phyloP scores from a whole-genome alignment of 1,139 yeast genomes.

The Sugiyamaella castrensis region DNA sequence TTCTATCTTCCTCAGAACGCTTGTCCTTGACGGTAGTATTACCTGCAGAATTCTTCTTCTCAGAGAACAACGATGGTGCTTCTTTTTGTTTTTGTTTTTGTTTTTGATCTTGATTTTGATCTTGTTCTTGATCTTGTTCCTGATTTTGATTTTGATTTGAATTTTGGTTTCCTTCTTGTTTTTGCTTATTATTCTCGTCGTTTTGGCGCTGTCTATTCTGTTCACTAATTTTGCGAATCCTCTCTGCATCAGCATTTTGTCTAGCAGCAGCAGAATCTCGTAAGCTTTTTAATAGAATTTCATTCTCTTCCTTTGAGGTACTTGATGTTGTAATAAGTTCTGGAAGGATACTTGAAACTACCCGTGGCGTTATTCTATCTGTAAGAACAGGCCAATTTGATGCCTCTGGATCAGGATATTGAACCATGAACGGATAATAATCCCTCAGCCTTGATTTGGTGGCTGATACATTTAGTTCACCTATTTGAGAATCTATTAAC shows the following conservation, averaged over 20 bases:
- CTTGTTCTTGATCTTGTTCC: not conserved
- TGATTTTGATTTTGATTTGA: not conserved
- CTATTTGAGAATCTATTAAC: conserved; percentile 32
- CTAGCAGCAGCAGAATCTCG: conserved; percentile 25
- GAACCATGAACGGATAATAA: conserved; percentile 37
- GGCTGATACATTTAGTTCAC: conserved; percentile 34
- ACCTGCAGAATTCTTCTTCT: too few relatives aligned
- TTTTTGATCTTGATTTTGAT: conserved; percentile 19
- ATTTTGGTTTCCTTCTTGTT: not conserved
- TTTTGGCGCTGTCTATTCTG: not conserved
- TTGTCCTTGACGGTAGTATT: too few relatives aligned
- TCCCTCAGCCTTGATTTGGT: conserved; percentile 30
- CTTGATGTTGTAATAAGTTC: conserved; percentile 37
- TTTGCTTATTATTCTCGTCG: not conserved
- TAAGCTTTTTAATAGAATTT: conserved; percentile 35
- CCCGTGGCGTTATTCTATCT: conserved; percentile 21
- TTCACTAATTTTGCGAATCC: not conserved
- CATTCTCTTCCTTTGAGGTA: conserved; percentile 43
- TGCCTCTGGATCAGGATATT: conserved; percentile 27
- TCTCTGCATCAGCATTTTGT: not conserved
- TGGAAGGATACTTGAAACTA: conserved; percentile 30
- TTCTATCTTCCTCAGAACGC: conserved; percentile 28
- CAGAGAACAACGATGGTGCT: too few relatives aligned
- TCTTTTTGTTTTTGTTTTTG: not conserved
- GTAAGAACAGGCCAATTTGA: conserved; percentile 32